These are phyloP conservation scores for Debaryomyces tyrocola DNA, from an alignment of 805 yeast species.

Conservation along the genomic window DNA sequence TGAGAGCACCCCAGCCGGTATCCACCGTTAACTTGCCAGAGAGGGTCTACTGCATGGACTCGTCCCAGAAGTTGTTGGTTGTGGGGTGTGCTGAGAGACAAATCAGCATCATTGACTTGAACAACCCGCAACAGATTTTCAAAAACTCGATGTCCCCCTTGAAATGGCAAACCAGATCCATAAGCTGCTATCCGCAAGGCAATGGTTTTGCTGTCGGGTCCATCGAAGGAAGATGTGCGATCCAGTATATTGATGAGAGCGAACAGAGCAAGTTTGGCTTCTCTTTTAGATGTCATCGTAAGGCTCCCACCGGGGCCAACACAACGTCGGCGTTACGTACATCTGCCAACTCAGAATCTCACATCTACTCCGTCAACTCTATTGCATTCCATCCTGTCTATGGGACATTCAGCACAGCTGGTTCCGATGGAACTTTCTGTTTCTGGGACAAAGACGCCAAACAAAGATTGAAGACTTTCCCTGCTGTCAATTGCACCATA, in stretches of 20 bases:
- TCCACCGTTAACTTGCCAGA: conserved; percentile 84
- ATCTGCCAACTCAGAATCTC: conserved; percentile 45
- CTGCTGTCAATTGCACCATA: conserved; percentile 65
- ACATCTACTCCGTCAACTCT: conserved; percentile 76
- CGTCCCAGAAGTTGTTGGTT: conserved; percentile 76
- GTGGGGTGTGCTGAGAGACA: conserved; percentile 95
- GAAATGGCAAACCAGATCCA: conserved; percentile 83
- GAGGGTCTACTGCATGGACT: conserved; percentile 86
- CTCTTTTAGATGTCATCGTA: conserved; percentile 94
- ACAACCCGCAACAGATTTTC: conserved; percentile 79
- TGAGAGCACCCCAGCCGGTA: conserved; percentile 79
- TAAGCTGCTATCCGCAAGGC: conserved; percentile 86
- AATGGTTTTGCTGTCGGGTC: conserved; percentile 92
- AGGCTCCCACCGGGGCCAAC: conserved; percentile 43
- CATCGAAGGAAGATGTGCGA: conserved; percentile 93
- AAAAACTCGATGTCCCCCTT: conserved; percentile 73
- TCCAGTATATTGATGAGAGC: conserved; percentile 84
- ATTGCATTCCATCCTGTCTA: conserved; percentile 84
- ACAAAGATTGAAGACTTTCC: conserved; percentile 81
- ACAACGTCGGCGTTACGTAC: conserved; percentile 26
- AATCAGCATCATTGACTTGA: conserved; percentile 71
- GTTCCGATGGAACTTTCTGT: conserved; percentile 90
- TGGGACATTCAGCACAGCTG: conserved; percentile 93
- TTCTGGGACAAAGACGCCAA: conserved; percentile 96
- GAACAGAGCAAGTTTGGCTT: conserved; percentile 75